These are phyloP conservation scores for Chamaenerion angustifolium DNA, from an alignment of 345 rosid genomes.

Conservation along the genomic window DNA sequence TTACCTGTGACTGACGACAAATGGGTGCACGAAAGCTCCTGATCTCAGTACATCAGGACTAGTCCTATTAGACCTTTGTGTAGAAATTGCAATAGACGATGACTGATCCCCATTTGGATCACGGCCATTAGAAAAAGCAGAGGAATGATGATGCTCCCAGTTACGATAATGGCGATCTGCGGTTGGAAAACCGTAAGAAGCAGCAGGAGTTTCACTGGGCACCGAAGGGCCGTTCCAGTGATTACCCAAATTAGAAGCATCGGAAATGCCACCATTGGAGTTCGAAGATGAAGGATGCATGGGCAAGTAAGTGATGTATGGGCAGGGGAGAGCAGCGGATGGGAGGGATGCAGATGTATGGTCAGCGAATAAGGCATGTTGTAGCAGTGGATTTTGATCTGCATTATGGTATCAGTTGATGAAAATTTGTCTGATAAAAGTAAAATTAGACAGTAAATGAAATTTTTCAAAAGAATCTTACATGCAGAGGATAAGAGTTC, in stretches of 20 bases:
- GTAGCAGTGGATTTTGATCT: slow-evolving; percentile 77
- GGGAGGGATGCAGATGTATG: slow-evolving; percentile 15
- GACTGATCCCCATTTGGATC: slow-evolving; percentile 39
- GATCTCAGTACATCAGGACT: slow-evolving; percentile 52
- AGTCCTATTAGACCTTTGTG: slow-evolving; percentile 50
- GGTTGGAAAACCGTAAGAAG: slow-evolving; percentile 59
- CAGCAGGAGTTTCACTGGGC: slow-evolving; percentile 46
- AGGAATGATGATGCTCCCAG: slow-evolving; percentile 37
- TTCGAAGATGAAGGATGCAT: slow-evolving; percentile 67
- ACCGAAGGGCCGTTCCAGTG: slow-evolving; percentile 59
- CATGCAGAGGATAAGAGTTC: slow-evolving; percentile 72
- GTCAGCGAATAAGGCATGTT: slow-evolving; percentile 55
- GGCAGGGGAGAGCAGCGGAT: slow-evolving; percentile 76
- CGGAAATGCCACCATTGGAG: slow-evolving; percentile 52
- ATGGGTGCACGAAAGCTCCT: slow-evolving; percentile 67
- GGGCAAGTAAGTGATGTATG: slow-evolving; percentile 78
- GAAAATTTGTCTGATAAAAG: slow-evolving; percentile 1
- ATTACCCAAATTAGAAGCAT: slow-evolving; percentile 51
- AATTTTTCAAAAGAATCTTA: slow-evolving; percentile 28
- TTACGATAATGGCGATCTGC: slow-evolving; percentile 63
- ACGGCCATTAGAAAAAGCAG: slow-evolving; percentile 53
- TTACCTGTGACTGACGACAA: slow-evolving; percentile 54
- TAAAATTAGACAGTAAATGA: background rate
- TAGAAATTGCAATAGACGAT: slow-evolving; percentile 33
- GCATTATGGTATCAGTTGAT: slow-evolving; percentile 19